Evolutionary conservation across 805 yeast genomes (phyloP).

Genomic region (Zygoascus tannicola): DNA sequence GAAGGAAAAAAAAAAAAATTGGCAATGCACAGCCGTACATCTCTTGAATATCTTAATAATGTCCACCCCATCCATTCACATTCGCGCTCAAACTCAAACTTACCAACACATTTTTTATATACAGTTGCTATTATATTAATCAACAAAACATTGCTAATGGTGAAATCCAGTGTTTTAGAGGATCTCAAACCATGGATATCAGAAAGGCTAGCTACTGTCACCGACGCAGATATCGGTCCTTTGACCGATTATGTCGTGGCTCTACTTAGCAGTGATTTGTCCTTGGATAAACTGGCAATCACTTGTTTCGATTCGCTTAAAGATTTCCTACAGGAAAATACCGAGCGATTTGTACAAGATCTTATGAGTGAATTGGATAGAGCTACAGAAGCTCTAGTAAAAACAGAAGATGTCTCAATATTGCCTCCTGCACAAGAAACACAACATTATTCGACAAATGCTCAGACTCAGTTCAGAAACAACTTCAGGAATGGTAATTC

Average conservation of each 20-base stretch:
- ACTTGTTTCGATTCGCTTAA: slow-evolving; percentile 30
- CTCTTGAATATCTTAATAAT: too few species aligned
- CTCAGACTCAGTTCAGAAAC: not conserved
- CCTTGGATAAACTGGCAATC: slow-evolving; percentile 28
- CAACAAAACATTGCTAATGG: slow-evolving; percentile 12
- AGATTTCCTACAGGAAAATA: slow-evolving; percentile 32
- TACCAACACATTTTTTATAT: too few species aligned
- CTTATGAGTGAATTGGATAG: not conserved
- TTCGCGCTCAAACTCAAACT: too few species aligned
- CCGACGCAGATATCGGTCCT: slow-evolving; percentile 36
- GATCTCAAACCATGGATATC: slow-evolving; percentile 19
- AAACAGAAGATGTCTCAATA: not conserved
- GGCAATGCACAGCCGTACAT: too few species aligned
- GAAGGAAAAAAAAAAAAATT: too few species aligned
- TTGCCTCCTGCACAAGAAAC: not conserved
- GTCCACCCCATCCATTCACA: too few species aligned
- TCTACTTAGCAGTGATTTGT: slow-evolving; percentile 31
- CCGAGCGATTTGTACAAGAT: slow-evolving; percentile 27
- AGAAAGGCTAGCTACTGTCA: slow-evolving; percentile 10
- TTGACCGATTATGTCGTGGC: slow-evolving; percentile 39
- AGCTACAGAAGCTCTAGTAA: not conserved
- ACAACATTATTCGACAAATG: too few species aligned
- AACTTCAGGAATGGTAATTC: too few species aligned
- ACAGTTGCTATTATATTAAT: not conserved
- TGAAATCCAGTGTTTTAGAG: slow-evolving; percentile 11